Evolutionary conservation across 805 yeast genomes (phyloP).

Genomic region (Naumovozyma dairenensis): DNA sequence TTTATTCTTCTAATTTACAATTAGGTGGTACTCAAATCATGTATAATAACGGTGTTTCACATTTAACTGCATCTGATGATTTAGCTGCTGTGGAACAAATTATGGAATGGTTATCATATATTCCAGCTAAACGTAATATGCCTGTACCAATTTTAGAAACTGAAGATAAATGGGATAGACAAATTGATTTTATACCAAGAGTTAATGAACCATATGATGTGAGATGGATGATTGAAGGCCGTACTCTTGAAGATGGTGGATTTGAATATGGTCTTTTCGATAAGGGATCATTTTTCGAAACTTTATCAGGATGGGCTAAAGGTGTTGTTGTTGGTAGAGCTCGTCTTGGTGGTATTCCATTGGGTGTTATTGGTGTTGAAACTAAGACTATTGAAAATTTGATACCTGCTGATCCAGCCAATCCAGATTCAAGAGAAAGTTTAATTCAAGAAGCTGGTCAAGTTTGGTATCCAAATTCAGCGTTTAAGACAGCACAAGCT

Average conservation of each 20-base stretch:
- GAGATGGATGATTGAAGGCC: slow-evolving; percentile 90
- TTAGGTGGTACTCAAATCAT: slow-evolving; percentile 98
- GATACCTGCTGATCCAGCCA: slow-evolving; percentile 97
- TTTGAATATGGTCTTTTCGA: slow-evolving; percentile 89
- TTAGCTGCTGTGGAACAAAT: slow-evolving; percentile 92
- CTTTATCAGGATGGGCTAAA: slow-evolving; percentile 95
- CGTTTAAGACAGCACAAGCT: slow-evolving; percentile 98
- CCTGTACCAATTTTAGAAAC: slow-evolving; percentile 85
- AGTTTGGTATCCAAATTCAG: slow-evolving; percentile 99
- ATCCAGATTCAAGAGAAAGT: slow-evolving; percentile 85
- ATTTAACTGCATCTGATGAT: slow-evolving; percentile 93
- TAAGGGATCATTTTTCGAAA: slow-evolving; percentile 87
- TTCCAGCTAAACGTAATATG: slow-evolving; percentile 81
- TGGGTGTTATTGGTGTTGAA: slow-evolving; percentile 97
- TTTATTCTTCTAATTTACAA: slow-evolving; percentile 91
- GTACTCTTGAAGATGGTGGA: slow-evolving; percentile 47
- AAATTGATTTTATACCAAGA: slow-evolving; percentile 69
- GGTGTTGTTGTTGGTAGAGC: slow-evolving; percentile 99
- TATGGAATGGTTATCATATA: slow-evolving; percentile 88
- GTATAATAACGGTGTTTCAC: slow-evolving; percentile 98
- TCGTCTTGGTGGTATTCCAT: slow-evolving; percentile 95
- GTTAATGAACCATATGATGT: slow-evolving; percentile 75
- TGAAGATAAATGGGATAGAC: slow-evolving; percentile 89
- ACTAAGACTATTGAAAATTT: slow-evolving; percentile 82
- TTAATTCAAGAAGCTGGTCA: slow-evolving; percentile 94